Evolutionary conservation across 140 eudicot genomes (phyloP).

Genomic region (Cichorium intybus): DNA sequence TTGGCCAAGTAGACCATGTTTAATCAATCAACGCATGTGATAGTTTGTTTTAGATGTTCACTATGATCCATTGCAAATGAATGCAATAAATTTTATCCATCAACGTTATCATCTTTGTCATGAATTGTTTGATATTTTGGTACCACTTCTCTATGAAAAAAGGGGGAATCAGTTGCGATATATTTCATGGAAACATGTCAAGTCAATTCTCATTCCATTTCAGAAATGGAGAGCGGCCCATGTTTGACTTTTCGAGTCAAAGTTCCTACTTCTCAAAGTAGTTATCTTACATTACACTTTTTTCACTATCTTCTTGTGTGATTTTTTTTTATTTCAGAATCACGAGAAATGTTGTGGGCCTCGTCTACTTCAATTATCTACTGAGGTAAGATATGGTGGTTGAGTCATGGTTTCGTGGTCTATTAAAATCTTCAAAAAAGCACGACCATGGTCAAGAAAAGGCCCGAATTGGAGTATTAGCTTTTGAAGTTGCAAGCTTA

Average conservation of each 20-base stretch:
- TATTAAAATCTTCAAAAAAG: slow-evolving; percentile 59
- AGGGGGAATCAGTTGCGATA: background rate
- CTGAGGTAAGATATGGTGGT: slow-evolving; percentile 52
- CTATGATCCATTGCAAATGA: background rate
- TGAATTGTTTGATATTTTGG: slow-evolving; percentile 7
- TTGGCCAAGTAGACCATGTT: background rate
- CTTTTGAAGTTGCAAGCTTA: slow-evolving; percentile 84
- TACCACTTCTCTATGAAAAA: background rate
- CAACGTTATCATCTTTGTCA: background rate
- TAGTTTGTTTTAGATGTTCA: background rate
- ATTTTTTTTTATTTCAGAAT: slow-evolving; percentile 15
- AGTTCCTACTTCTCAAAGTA: slow-evolving; percentile 7
- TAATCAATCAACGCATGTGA: background rate
- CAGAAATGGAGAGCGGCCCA: slow-evolving; percentile 6
- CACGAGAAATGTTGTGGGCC: slow-evolving; percentile 8
- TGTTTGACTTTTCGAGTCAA: slow-evolving; percentile 31
- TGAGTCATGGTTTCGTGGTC: slow-evolving; percentile 72
- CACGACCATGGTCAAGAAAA: slow-evolving; percentile 44
- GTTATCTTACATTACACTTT: background rate
- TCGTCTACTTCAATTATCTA: slow-evolving; percentile 15
- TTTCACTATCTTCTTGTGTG: background rate
- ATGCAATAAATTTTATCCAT: background rate
- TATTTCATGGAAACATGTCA: background rate
- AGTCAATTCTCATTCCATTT: background rate
- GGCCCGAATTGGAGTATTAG: slow-evolving; percentile 54